These are phyloP conservation scores for Penicillium samsonianum DNA, from an alignment of 495 filamentous ascomycete species.

Conservation along the genomic window DNA sequence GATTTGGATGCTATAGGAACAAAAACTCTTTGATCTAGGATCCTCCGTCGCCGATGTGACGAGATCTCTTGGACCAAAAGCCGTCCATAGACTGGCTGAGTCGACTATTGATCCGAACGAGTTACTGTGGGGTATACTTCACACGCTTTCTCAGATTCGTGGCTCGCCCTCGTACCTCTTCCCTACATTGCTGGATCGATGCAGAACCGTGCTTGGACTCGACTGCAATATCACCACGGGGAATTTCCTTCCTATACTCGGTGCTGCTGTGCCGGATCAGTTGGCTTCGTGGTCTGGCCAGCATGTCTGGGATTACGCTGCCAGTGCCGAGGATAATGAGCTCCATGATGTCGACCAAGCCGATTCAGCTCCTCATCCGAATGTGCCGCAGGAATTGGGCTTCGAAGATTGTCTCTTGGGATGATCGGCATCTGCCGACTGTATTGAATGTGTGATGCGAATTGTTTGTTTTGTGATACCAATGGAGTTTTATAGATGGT, in stretches of 20 bases:
- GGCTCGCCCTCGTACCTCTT: slow-evolving; percentile 50
- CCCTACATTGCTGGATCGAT: slow-evolving; percentile 38
- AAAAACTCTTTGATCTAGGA: slow-evolving; percentile 46
- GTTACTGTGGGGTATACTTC: slow-evolving; percentile 46
- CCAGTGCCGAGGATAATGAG: slow-evolving; percentile 7
- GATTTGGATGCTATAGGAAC: slow-evolving; percentile 31
- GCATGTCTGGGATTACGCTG: slow-evolving; percentile 21
- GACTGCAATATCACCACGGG: slow-evolving; percentile 37
- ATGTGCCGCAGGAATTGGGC: slow-evolving; percentile 11
- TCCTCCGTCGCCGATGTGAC: slow-evolving; percentile 41
- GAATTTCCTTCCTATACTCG: slow-evolving; percentile 35
- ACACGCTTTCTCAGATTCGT: slow-evolving; percentile 44
- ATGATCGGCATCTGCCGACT: neutral
- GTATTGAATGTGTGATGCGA: neutral
- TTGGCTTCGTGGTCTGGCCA: slow-evolving; percentile 22
- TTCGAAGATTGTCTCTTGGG: slow-evolving; percentile 15
- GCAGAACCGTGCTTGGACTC: slow-evolving; percentile 36
- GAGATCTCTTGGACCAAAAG: slow-evolving; percentile 35
- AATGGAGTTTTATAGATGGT: slow-evolving; percentile 20
- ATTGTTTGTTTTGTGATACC: slow-evolving; percentile 18
- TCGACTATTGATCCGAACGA: slow-evolving; percentile 40
- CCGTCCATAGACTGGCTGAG: slow-evolving; percentile 33
- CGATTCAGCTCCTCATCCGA: slow-evolving; percentile 11
- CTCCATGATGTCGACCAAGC: slow-evolving; percentile 12
- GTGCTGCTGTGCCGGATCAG: slow-evolving; percentile 14